These are phyloP conservation scores for Pythium aphanidermatum DNA, from an alignment of 352 stramenopile species.

Conservation along the genomic window DNA sequence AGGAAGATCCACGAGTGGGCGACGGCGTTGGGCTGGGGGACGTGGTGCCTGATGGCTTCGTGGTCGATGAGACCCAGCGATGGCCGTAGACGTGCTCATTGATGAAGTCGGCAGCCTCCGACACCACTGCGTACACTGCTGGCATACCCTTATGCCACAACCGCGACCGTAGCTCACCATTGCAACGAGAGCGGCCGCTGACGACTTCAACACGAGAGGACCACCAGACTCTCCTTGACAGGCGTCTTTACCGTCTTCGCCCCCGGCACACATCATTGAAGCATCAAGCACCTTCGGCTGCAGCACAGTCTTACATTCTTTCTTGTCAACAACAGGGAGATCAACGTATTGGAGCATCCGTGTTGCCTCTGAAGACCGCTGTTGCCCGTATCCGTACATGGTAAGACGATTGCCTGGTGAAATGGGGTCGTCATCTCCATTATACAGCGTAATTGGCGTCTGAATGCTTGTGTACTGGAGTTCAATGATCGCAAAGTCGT, in stretches of 20 bases:
- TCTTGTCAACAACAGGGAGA: constrained; percentile 20
- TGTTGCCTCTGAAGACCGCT: not conserved
- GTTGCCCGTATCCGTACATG: constrained; percentile 17
- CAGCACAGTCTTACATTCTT: constrained; percentile 16
- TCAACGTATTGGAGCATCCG: constrained; percentile 14
- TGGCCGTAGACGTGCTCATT: constrained; percentile 18
- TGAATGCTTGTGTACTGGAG: constrained; percentile 38
- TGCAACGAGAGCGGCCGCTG: constrained; percentile 15
- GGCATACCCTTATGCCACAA: constrained; percentile 26
- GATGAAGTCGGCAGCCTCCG: constrained; percentile 24
- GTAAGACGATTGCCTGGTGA: constrained; percentile 6
- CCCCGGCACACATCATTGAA: constrained; percentile 34
- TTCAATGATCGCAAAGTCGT: constrained; percentile 34
- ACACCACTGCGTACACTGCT: constrained; percentile 29
- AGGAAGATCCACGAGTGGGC: not conserved
- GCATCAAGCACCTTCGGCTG: constrained; percentile 6
- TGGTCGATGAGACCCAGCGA: constrained; percentile 20
- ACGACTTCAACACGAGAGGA: constrained; percentile 18
- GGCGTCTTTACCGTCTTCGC: constrained; percentile 26
- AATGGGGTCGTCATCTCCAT: not conserved
- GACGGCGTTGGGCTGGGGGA: not conserved
- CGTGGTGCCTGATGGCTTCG: not conserved
- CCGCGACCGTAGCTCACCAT: constrained; percentile 30
- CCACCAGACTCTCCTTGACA: constrained; percentile 38
- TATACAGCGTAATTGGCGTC: constrained; percentile 23